phyloP scores from a whole-genome alignment of 345 rosid genomes.

The Geranium brycei region DNA sequence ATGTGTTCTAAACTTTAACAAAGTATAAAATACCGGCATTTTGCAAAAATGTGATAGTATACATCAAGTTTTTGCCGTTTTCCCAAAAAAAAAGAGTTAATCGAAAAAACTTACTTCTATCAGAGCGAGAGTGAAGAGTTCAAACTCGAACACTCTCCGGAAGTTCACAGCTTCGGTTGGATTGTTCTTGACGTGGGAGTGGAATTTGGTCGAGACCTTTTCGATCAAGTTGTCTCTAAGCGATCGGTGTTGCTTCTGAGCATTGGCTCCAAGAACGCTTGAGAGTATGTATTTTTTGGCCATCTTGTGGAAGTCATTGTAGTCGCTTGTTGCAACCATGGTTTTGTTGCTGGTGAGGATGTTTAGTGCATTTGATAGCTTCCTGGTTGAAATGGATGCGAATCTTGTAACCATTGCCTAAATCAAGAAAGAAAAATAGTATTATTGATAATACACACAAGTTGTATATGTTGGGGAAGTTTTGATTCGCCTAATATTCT shows the following conservation, averaged over 20 bases:
- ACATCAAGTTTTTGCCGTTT: too few species aligned
- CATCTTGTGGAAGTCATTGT: slow-evolving; percentile 57
- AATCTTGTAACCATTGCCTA: slow-evolving; percentile 82
- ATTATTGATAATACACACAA: too few species aligned
- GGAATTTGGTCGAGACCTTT: slow-evolving; percentile 32
- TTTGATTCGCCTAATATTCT: too few species aligned
- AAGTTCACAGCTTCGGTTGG: slow-evolving; percentile 47
- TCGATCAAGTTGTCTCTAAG: slow-evolving; percentile 48
- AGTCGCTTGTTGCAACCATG: slow-evolving; percentile 89
- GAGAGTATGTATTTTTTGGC: slow-evolving; percentile 44
- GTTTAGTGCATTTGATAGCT: slow-evolving; percentile 54
- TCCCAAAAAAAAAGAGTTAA: too few species aligned
- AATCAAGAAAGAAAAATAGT: not conserved
- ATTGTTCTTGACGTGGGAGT: slow-evolving; percentile 19
- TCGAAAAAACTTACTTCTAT: slow-evolving; percentile 4
- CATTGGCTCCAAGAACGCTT: slow-evolving; percentile 47
- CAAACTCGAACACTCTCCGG: slow-evolving; percentile 56
- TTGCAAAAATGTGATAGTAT: too few species aligned
- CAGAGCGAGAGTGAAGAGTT: slow-evolving; percentile 55
- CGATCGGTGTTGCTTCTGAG: slow-evolving; percentile 55
- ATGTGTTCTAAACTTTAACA: too few species aligned
- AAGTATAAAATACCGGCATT: too few species aligned
- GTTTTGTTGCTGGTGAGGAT: slow-evolving; percentile 54
- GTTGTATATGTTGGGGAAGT: too few species aligned
- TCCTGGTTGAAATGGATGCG: slow-evolving; percentile 64